phyloP scores from a whole-genome alignment of 768 basidiomycete species.

The Fomitopsis serialis region DNA sequence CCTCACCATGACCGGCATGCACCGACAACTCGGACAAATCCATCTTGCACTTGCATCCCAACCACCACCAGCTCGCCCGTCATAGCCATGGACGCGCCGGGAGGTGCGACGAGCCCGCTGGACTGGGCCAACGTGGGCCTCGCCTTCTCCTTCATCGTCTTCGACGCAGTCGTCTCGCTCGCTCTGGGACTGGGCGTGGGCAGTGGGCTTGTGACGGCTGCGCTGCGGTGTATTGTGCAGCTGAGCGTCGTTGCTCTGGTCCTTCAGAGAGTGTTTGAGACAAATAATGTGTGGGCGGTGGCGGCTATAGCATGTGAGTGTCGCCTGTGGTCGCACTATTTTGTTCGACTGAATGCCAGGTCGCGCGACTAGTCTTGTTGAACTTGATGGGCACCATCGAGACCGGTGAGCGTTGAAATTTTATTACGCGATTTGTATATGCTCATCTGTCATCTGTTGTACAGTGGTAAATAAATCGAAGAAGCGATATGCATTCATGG shows the following conservation, averaged over 20 bases:
- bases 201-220: slow-evolving; percentile 59
- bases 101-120: slow-evolving; percentile 29
- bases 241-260: slow-evolving; percentile 68
- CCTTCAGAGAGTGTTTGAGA: slow-evolving; percentile 69
- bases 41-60: too few species aligned
- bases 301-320: slow-evolving; percentile 65
- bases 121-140: slow-evolving; percentile 73
- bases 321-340: background rate
- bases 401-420: too few species aligned
- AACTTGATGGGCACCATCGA: slow-evolving; percentile 78
- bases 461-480: slow-evolving; percentile 77
- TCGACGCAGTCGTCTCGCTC: slow-evolving; percentile 64
- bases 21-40: too few species aligned
- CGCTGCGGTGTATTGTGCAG: slow-evolving; percentile 72
- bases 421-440: too few species aligned
- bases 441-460: too few species aligned
- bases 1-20: too few species aligned
- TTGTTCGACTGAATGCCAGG: background rate
- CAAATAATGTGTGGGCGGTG: slow-evolving; percentile 70
- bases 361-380: slow-evolving; percentile 43
- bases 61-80: background rate
- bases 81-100: slow-evolving; percentile 14
- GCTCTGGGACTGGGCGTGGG: slow-evolving; percentile 66
- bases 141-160: slow-evolving; percentile 68
- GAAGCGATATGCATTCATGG: slow-evolving; percentile 71